A percentile compares a stretch with the other conserved stretches of the same genome.
These are phyloP conservation scores for Aplosporella prunicola DNA, from an alignment of 2,329 filamentous ascomycete genomes.

Conservation along the genomic window DNA sequence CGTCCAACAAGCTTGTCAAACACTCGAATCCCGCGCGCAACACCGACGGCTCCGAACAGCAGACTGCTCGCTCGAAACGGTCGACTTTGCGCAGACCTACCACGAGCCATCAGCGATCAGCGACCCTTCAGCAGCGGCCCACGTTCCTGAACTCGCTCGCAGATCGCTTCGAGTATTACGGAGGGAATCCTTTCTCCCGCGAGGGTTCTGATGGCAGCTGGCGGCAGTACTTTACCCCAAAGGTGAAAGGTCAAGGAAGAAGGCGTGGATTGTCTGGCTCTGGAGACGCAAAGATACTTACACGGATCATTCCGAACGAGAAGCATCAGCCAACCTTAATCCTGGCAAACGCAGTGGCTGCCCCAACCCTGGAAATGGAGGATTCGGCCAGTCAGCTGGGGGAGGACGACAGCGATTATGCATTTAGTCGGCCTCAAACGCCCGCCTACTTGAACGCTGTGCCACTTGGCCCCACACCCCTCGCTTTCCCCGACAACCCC, in stretches of 20 bases:
- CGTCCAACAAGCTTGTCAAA: constrained; percentile 72
- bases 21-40: constrained; percentile 51
- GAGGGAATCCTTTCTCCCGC: background rate
- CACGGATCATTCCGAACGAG: constrained; percentile 35
- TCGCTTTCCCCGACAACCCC: constrained; percentile 8
- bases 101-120: constrained; percentile 69
- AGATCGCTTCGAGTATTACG: constrained; percentile 14
- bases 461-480: constrained; percentile 5
- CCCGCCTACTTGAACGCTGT: constrained; percentile 24
- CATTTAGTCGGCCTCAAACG: constrained; percentile 30
- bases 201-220: constrained; percentile 21
- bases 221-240: constrained; percentile 29
- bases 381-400: constrained; percentile 28
- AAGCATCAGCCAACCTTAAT: constrained; percentile 40
- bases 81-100: constrained; percentile 62
- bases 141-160: constrained; percentile 22
- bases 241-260: constrained; percentile 28
- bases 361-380: constrained; percentile 25
- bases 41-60: constrained; percentile 35
- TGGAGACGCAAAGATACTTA: constrained; percentile 30
- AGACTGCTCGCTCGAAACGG: constrained; percentile 51
- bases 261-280: constrained; percentile 31
- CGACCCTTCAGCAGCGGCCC: constrained; percentile 52
- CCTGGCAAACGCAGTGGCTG: constrained; percentile 33
- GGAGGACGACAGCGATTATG: constrained; percentile 31